Evolutionary conservation across 768 basidiomycete species (phyloP).

Genomic region (Leccinum incarnatum): DNA sequence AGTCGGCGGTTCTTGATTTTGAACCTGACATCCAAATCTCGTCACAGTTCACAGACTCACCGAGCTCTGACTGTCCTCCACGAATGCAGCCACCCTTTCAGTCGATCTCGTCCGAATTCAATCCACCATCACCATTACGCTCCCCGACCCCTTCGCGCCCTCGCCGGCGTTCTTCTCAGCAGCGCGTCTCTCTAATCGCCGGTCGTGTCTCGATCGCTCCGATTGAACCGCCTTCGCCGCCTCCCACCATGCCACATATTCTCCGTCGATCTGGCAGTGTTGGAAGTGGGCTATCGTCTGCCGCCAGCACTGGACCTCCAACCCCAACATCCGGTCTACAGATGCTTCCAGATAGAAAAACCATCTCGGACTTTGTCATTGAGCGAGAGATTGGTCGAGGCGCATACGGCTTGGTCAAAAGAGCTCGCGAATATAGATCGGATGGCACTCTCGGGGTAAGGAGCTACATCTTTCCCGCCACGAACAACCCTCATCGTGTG

Average conservation of each 20-base stretch:
- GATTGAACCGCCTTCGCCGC: conserved; percentile 68
- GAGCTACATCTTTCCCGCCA: conserved; percentile 11
- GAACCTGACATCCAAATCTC: conserved; percentile 29
- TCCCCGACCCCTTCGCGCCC: conserved; percentile 62
- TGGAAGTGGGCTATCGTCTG: conserved; percentile 60
- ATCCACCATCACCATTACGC: conserved; percentile 36
- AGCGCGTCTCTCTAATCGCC: conserved; percentile 79
- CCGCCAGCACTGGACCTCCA: conserved; percentile 60
- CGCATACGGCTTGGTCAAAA: conserved; percentile 93
- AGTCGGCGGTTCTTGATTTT: conserved; percentile 21
- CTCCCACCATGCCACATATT: conserved; percentile 57
- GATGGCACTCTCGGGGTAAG: conserved; percentile 86
- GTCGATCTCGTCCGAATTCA: conserved; percentile 16
- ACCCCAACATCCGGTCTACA: conserved; percentile 43
- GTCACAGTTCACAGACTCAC: conserved; percentile 31
- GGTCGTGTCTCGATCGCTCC: conserved; percentile 77
- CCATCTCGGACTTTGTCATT: conserved; percentile 83
- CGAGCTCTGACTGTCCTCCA: conserved; percentile 29
- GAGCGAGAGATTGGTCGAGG: conserved; percentile 89
- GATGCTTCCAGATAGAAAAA: conserved; percentile 53
- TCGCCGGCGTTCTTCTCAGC: conserved; percentile 77
- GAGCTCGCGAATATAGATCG: conserved; percentile 71
- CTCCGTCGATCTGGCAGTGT: conserved; percentile 63
- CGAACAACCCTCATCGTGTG: conserved; percentile 6
- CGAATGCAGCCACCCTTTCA: conserved; percentile 25